Conservation (phyloP, 768 basidiomycete species). For the Butyriboletus loyo region DNA sequence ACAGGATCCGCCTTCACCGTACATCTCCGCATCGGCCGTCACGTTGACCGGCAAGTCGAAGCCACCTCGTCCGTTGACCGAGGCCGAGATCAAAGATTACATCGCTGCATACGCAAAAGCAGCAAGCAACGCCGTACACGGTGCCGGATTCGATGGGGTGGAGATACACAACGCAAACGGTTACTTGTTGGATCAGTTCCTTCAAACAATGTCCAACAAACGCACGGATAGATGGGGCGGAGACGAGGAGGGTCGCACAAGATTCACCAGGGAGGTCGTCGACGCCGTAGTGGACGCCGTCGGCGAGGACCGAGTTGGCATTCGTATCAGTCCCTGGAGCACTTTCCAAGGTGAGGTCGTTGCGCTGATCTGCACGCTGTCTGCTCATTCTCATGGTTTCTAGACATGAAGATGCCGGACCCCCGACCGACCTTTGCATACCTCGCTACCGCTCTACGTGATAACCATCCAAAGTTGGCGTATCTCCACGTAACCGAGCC, state of each 20-base stretch:
- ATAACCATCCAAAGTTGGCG: constrained; percentile 35
- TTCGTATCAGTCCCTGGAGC: constrained; percentile 60
- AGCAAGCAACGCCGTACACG: constrained; percentile 32
- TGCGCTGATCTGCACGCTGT: neutral
- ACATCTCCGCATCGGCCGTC: constrained; percentile 35
- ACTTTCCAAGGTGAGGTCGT: constrained; percentile 34
- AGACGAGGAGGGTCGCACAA: constrained; percentile 53
- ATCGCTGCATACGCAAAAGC: constrained; percentile 30
- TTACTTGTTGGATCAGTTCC: constrained; percentile 59
- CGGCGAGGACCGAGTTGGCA: constrained; percentile 50
- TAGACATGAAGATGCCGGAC: constrained; percentile 53
- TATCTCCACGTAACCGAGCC: constrained; percentile 54
- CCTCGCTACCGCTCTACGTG: constrained; percentile 40
- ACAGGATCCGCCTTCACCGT: constrained; percentile 30
- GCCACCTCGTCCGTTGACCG: constrained; percentile 18
- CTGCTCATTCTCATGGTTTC: neutral
- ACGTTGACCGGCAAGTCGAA: constrained; percentile 12
- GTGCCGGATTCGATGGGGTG: constrained; percentile 47
- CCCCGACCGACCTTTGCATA: constrained; percentile 55
- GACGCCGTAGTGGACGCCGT: constrained; percentile 49
- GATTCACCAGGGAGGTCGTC: constrained; percentile 55
- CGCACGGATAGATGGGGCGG: constrained; percentile 71
- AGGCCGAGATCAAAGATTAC: constrained; percentile 33
- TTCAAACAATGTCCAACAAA: constrained; percentile 53
- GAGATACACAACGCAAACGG: constrained; percentile 44